A percentile compares a stretch with the other conserved stretches of the same genome.
These are phyloP conservation scores for Nemania abortiva DNA, from an alignment of 2,329 filamentous ascomycete species.

Conservation along the genomic window DNA sequence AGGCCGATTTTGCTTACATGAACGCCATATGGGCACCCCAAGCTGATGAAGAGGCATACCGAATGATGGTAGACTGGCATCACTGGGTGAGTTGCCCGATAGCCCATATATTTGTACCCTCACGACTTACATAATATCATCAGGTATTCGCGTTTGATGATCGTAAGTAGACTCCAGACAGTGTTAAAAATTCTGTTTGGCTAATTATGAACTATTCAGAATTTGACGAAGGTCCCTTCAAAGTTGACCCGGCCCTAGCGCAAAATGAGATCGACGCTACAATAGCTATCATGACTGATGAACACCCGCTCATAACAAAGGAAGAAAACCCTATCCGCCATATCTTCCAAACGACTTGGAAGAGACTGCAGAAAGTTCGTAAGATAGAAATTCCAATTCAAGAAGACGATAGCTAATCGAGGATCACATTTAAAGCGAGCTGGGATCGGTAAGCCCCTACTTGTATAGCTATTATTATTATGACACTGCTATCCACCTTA, in stretches of 20 bases:
- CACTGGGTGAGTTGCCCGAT: constrained; percentile 41
- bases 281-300: constrained; percentile 42
- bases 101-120: not conserved
- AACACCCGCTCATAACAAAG: constrained; percentile 41
- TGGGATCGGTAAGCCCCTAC: constrained; percentile 3
- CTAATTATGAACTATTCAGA: constrained; percentile 28
- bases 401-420: too few relatives aligned
- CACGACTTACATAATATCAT: not conserved
- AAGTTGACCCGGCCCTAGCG: constrained; percentile 42
- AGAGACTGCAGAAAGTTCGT: constrained; percentile 38
- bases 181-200: not conserved
- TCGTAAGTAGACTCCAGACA: constrained; percentile 22
- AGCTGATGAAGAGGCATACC: constrained; percentile 42
- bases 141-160: constrained; percentile 39
- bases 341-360: constrained; percentile 49
- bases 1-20: constrained; percentile 44
- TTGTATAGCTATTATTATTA: not conserved
- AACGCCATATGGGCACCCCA: constrained; percentile 45
- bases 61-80: constrained; percentile 48
- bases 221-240: constrained; percentile 51
- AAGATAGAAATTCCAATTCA: too few relatives aligned
- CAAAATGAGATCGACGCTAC: constrained; percentile 43
- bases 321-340: constrained; percentile 44
- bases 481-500: not conserved
- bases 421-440: constrained; percentile 8